Evolutionary conservation across 1,284 basidiomycete genomes (phyloP), one percentile per base, ranked within the genome.

Genomic region (Irpex sp.): DNA sequence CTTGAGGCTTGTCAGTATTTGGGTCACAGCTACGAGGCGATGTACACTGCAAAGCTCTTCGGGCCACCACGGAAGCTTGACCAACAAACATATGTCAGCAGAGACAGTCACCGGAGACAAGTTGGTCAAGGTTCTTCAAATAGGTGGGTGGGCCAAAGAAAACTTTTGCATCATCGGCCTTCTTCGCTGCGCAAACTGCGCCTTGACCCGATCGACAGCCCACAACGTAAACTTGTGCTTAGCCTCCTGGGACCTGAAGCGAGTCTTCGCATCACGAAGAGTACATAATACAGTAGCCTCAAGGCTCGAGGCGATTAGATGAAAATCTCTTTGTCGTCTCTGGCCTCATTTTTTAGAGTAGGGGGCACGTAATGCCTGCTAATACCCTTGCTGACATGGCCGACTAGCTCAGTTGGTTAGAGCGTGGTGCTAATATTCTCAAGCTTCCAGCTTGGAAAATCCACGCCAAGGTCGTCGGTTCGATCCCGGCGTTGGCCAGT

Each of bases 361-460:
- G 26, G 26, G 26, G 2, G 26, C 26, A 4, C 4, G 26, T 26
- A 26, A 26, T 26, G 2, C 26, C 26, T 26, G 4, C 26, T 26
- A 3, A 26, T 26, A 26, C 26, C 26, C 26, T 2, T 26, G 4
- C 26, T 26, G 26, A 26, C 39, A 43, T 43, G 61, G 61, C 61
- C 61, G 61, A 31, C 56, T 62, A 62, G 61, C 61, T 62, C 61
- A 62, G 61, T 58, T 58, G 61, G 61, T 62, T 62, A 62, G 61
- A 62, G 61, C 61, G 61, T 62, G 57, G 61, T 62, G 57, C 61
- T 62, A 62, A 62, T 62, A 62, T 53, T 9, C 17, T 49, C 3
- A 43, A 43, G 39, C 39, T 11, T 43, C 26, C 26, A 26, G 39
- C 39, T 43, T 43, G 7, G 11, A 15, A 11, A 43, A 43, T 43